phyloP scores from a whole-genome alignment of 176 grass and related monocot species.

The Olyra latifolia region DNA sequence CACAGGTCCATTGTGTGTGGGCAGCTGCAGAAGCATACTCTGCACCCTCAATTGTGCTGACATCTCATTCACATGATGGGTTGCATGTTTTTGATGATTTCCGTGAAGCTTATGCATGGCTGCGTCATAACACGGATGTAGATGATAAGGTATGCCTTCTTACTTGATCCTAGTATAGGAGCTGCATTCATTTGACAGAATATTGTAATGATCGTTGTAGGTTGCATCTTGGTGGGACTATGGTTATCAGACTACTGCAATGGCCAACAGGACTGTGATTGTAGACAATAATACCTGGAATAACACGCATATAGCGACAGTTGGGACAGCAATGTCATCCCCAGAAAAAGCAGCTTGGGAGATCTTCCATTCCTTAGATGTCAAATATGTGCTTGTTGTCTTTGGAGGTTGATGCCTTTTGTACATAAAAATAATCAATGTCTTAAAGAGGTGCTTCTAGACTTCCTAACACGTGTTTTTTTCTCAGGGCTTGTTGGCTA shows the following conservation, averaged over 20 bases:
- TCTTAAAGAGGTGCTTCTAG: constrained; percentile 1
- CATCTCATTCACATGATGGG: constrained; percentile 70
- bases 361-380: constrained; percentile 80
- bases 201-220: constrained; percentile 27
- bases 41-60: constrained; percentile 80
- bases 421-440: neutral
- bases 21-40: constrained; percentile 93
- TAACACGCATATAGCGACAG: constrained; percentile 91
- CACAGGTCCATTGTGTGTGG: constrained; percentile 88
- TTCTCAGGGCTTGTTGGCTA: constrained; percentile 89
- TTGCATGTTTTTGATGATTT: constrained; percentile 95
- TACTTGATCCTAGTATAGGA: neutral
- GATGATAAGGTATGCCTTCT: constrained; percentile 64
- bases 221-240: constrained; percentile 95
- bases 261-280: constrained; percentile 87
- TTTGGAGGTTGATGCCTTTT: constrained; percentile 73
- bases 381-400: constrained; percentile 87
- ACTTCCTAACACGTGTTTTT: constrained; percentile 19
- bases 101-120: constrained; percentile 87
- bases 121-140: constrained; percentile 79
- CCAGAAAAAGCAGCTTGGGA: constrained; percentile 86
- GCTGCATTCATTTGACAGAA: neutral
- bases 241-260: constrained; percentile 91
- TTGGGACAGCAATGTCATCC: constrained; percentile 89
- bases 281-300: constrained; percentile 95